Evolutionary conservation across 306 rosid genomes (phyloP), one percentile per base, ranked within the genome.

Genomic region (Malus asiatica): DNA sequence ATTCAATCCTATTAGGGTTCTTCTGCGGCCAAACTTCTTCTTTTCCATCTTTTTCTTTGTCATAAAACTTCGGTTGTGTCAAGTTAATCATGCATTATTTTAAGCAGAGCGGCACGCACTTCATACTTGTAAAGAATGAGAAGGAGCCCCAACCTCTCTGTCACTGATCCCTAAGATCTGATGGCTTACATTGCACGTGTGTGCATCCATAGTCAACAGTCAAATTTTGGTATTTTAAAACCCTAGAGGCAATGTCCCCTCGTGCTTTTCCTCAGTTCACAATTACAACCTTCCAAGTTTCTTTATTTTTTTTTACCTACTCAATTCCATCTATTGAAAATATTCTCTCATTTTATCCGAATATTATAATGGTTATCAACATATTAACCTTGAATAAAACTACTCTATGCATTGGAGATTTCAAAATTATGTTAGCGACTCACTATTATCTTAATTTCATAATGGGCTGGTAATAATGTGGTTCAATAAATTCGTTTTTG

Each of bases 181-280:
- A 86, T 44, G 74, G 68, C 80, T 78, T n/a, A 44, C 69, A 46
- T 51, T 75, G 87, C 87, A 79, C 80, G 79, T 84, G 83, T 80
- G 33, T 55, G 59, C 45, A 62, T 27, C 20, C 53, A 14, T 22
- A 48, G 73, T 75, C 75, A 75, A 64, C 42, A 76, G 83, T 78
- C 86, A 74, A 64, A 46, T 14, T 59, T 77, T 63, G 38, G 29
- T 38, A 25, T 82, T 71, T 61, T 60, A 11, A 22, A 67, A 64
- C 48, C 63, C 77, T 29, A 45, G 45, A 58, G 25, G 77, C 75
- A 29, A 59, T 74, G 60, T 51, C 68, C 78, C 74, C 46, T 58
- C 40, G 0, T 46, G 65, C 75, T 15, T 32, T 66, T 46, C 53
- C 62, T 67, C 32, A 60, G 40, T 55, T 72, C 66, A 58, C 4